phyloP scores from a whole-genome alignment of 495 filamentous ascomycete species.

The Penicillium macrosclerotiorum region DNA sequence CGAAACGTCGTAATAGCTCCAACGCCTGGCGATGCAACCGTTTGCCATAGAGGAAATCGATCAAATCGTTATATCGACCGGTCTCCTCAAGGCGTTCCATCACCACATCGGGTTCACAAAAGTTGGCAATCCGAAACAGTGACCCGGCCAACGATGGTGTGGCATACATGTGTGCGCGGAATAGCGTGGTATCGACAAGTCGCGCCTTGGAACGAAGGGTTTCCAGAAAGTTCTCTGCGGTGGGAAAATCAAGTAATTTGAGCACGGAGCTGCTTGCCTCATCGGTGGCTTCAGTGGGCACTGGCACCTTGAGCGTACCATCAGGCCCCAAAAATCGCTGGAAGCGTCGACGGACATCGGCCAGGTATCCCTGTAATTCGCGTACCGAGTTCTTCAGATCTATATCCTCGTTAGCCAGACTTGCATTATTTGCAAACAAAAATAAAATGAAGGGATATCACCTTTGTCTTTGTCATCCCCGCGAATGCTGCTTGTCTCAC shows the following conservation, averaged over 20 bases:
- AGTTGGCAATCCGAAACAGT: constrained; percentile 94
- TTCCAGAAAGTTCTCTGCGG: constrained; percentile 59
- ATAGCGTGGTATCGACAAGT: constrained; percentile 89
- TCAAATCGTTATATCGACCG: constrained; percentile 86
- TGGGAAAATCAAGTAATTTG: constrained; percentile 44
- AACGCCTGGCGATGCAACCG: constrained; percentile 87
- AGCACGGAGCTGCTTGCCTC: constrained; percentile 46
- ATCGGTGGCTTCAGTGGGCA: constrained; percentile 50
- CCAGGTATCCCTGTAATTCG: constrained; percentile 81
- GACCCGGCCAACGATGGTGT: constrained; percentile 81
- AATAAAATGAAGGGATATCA: not conserved
- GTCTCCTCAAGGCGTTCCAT: constrained; percentile 88
- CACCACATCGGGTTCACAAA: constrained; percentile 93
- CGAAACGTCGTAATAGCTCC: constrained; percentile 78
- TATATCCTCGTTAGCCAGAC: constrained; percentile 53
- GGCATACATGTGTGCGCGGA: constrained; percentile 89
- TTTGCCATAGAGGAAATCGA: constrained; percentile 96
- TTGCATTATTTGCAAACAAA: not conserved
- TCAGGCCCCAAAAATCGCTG: constrained; percentile 77
- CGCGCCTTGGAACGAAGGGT: constrained; percentile 72
- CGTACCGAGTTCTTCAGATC: constrained; percentile 77
- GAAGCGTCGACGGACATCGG: constrained; percentile 75
- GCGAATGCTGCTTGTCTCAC: constrained; percentile 48
- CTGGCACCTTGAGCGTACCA: constrained; percentile 65
- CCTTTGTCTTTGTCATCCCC: constrained; percentile 22